Evolutionary conservation across 164 flowering plant genomes (phyloP).

Genomic region (Nymphaea colorata): DNA sequence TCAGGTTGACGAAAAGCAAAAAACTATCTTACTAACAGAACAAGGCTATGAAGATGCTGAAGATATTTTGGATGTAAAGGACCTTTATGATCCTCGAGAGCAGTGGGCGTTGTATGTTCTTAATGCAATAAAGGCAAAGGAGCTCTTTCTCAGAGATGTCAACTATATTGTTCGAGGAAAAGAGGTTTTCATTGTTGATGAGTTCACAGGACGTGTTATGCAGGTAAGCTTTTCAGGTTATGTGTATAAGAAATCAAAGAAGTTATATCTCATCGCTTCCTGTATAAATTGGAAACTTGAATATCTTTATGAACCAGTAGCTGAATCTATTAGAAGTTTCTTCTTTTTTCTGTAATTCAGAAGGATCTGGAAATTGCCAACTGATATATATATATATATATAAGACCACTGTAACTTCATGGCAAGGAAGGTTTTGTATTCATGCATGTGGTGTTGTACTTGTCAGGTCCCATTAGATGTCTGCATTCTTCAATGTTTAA

Average conservation of each 20-base stretch:
- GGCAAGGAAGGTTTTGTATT: too few species aligned
- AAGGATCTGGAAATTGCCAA: too few species aligned
- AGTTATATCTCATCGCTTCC: too few species aligned
- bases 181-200: slow-evolving; percentile 97
- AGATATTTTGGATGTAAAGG: slow-evolving; percentile 80
- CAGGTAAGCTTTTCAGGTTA: slow-evolving; percentile 37
- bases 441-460: too few species aligned
- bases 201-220: slow-evolving; percentile 98
- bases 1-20: slow-evolving; percentile 97
- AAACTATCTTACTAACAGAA: slow-evolving; percentile 74
- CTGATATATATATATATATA: too few species aligned
- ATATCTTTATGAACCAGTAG: too few species aligned
- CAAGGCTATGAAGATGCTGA: slow-evolving; percentile 99
- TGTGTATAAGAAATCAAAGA: neutral
- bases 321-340: too few species aligned
- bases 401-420: too few species aligned
- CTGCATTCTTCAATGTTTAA: too few species aligned
- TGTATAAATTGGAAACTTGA: too few species aligned
- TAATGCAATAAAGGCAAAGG: slow-evolving; percentile 93
- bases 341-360: too few species aligned
- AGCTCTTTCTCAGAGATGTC: slow-evolving; percentile 91
- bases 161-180: slow-evolving; percentile 87
- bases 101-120: slow-evolving; percentile 92
- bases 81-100: slow-evolving; percentile 95
- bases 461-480: too few species aligned